These are phyloP conservation scores for Monosporascus sp. DNA, from an alignment of 2,329 filamentous ascomycete genomes.

Conservation along the genomic window DNA sequence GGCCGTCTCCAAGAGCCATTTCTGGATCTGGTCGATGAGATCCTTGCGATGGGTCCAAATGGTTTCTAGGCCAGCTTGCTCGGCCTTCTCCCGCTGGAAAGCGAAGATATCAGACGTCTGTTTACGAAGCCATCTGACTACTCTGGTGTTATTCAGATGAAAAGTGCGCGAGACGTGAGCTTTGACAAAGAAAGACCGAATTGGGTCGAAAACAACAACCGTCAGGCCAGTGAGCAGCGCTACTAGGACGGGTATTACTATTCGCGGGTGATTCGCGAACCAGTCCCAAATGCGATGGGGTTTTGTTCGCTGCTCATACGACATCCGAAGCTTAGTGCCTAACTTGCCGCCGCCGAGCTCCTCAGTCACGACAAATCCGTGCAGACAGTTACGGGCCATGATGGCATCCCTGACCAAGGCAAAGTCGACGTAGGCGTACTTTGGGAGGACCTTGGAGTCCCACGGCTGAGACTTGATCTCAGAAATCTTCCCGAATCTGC, in stretches of 20 bases:
- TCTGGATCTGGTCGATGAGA: constrained; percentile 75
- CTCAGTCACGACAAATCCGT: constrained; percentile 71
- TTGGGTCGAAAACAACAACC: constrained; percentile 87
- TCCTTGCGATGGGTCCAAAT: constrained; percentile 85
- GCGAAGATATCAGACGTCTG: constrained; percentile 63
- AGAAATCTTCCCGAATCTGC: constrained; percentile 82
- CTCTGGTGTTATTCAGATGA: constrained; percentile 64
- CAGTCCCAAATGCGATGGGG: constrained; percentile 79
- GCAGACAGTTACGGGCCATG: constrained; percentile 88
- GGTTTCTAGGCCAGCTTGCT: constrained; percentile 67
- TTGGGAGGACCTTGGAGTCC: constrained; percentile 80
- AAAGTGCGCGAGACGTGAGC: constrained; percentile 76
- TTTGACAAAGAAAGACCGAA: constrained; percentile 89
- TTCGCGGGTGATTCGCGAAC: constrained; percentile 78
- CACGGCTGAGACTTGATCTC: constrained; percentile 79
- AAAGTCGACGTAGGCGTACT: constrained; percentile 77
- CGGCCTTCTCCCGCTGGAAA: constrained; percentile 50
- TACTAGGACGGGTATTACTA: constrained; percentile 78
- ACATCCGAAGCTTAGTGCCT: constrained; percentile 73
- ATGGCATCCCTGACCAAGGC: constrained; percentile 67
- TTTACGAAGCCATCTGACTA: constrained; percentile 77
- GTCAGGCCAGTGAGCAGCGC: constrained; percentile 78
- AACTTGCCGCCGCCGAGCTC: constrained; percentile 66
- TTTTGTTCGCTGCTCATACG: constrained; percentile 76
- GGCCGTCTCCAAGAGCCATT: constrained; percentile 81